Evolutionary conservation across 2,329 filamentous ascomycete species (phyloP), one percentile per base, ranked within the genome.

Genomic region (Fusarium redolens): DNA sequence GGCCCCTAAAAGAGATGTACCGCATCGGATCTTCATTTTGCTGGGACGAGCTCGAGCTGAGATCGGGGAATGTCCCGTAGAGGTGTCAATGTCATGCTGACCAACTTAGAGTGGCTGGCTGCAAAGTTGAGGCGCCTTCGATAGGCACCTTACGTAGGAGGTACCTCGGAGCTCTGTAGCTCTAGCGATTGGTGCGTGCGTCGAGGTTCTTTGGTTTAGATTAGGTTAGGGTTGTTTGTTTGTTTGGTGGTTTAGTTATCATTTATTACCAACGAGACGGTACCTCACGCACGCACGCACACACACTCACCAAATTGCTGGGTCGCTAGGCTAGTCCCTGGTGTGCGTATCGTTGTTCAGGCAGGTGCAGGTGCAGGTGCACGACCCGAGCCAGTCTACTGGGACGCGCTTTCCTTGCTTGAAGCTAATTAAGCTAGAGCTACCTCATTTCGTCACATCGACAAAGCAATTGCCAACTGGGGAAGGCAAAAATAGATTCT

Each of bases 1-100:
- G 70, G 61, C 54, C 65, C 58, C 54, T 64, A 56, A 61, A 35
- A 45, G 52, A 47, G 18, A 60, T 48, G 70, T 56, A 73, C 66
- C 61, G 66, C 70, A 73, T 73, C 70, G 50, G 70, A 71, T 73
- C 70, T 56, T 58, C 48, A 40, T 59, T 37, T 59, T 57, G 43
- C 35, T 58, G 45, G 55, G 25, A 60, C 41, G 17, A 52, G 50
- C 44, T 58, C 25, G 38, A 69, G 66, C 65, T 69, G 66, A 69
- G 65, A 69, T 69, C 52, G 41, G 35, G 40, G 48, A 37, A 73
- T 51, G 41, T 51, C 30, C 40, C 45, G 43, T 40, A 25, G 51
- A 61, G 47, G 37, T 71, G 61, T 71, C 61, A 40, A 38, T 73
- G 61, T 67, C 66, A 71, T 73, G 48, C 57, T 60, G 54, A 35